Evolutionary conservation across 2,329 filamentous ascomycete genomes (phyloP), one percentile per base, ranked within the genome.

Genomic region (Plenodomus lindquistii): DNA sequence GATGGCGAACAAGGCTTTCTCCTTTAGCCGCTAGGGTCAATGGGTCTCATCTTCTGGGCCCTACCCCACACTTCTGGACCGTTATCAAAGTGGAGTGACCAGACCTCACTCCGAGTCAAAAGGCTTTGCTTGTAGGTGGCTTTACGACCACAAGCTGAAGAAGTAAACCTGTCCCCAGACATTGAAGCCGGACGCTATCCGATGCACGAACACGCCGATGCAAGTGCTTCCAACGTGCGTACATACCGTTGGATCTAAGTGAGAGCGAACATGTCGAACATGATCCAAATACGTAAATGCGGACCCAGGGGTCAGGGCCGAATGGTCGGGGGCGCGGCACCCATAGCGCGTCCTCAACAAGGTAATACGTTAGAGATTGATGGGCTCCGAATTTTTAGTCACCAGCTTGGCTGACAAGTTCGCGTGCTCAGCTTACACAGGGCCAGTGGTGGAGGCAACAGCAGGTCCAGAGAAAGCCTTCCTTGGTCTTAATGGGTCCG

Each of bases 401-500:
- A 5, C 17, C 35, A 37, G 6, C 6, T 18, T 18, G 15, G 35
- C 16, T 18, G 16, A 37, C 8, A 20, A 9, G 16, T 20, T 31
- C 27, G 27, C 35, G 18, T 37, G 35, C 35, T 4, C 35, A 19
- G 35, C 35, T 37, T 37, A 37, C 35, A 20, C 35, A 37, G 16
- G 8, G 15, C 18, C 35, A 17, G 35, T 37, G 15, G 35, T 13
- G 8, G 17, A 9, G 16, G 16, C 13, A 16, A 8, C 4, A 9
- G 16, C 13, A 6, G 13, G 8, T 9, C 16, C 3, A 17, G 34
- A 16, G 3, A 37, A 15, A 6, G 8, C 10, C 35, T 17, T 4
- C 35, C 35, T 18, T 38, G 47, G 48, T 37, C 40, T 48, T 52
- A 40, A 44, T 34, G 42, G 37, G 37, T 44, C 31, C 44, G 34